Percentiles rank a stretch among this genome's conserved stretches.
phyloP scores from a whole-genome alignment of 495 filamentous ascomycete genomes.

The Penicillium cosmopolitanum region DNA sequence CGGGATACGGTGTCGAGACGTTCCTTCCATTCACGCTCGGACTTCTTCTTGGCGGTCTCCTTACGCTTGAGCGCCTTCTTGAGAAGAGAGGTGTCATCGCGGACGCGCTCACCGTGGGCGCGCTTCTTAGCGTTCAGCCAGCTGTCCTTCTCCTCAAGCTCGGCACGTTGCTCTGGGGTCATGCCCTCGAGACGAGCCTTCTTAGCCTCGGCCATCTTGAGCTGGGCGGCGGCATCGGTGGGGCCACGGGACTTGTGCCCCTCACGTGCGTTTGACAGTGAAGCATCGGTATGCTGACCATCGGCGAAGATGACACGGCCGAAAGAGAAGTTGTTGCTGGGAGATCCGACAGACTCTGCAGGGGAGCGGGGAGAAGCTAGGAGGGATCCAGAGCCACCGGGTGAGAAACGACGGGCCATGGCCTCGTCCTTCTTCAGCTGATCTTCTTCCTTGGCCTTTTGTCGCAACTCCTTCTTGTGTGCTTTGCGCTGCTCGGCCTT shows the following conservation, averaged over 20 bases:
- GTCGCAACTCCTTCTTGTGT: conserved; percentile 80
- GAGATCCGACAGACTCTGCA: conserved; percentile 42
- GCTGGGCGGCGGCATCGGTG: conserved; percentile 78
- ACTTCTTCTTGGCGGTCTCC: conserved; percentile 86
- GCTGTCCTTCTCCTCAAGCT: conserved; percentile 87
- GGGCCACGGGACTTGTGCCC: conserved; percentile 70
- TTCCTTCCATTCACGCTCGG: conserved; percentile 86
- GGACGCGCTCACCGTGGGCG: conserved; percentile 87
- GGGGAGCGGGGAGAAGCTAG: conserved; percentile 58
- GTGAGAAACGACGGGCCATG: conserved; percentile 59
- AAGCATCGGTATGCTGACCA: conserved; percentile 73
- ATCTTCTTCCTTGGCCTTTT: conserved; percentile 75
- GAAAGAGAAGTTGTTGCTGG: conserved; percentile 77
- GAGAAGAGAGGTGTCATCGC: conserved; percentile 82
- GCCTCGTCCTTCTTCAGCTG: conserved; percentile 68
- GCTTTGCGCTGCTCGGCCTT: conserved; percentile 84
- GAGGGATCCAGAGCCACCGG: conserved; percentile 57
- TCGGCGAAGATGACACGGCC: conserved; percentile 85
- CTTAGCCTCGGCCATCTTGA: conserved; percentile 68
- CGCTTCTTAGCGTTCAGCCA: conserved; percentile 92
- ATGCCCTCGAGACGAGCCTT: conserved; percentile 71
- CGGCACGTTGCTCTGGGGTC: conserved; percentile 75
- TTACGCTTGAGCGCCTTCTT: conserved; percentile 96
- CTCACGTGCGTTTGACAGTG: conserved; percentile 62
- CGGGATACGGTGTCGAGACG: conserved; percentile 74